Base-by-base conservation (phyloP, 495 filamentous ascomycete genomes). In the Penicillium lividum region DNA sequence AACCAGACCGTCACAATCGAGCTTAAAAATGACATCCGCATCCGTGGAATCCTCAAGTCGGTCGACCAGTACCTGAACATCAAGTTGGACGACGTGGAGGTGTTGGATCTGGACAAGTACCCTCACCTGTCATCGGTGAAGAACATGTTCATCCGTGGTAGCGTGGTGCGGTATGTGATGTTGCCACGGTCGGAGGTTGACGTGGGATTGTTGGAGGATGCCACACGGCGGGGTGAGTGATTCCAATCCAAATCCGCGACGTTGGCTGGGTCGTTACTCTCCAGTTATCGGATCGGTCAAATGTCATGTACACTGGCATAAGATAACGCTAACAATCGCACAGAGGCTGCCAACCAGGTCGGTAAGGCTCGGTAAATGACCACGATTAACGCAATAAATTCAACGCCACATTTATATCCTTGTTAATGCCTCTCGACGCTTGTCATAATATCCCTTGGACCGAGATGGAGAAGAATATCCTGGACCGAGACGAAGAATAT, bases 61-160 rank as follows among this genome's bases (percentile, higher is more conserved):
- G 94, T 98, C 61, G 94, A 98, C 73, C 95, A 98, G 73, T 98
- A 92, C 75, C 86, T 98, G 61, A 98, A 98, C 78, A 98, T 98
- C 79, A 98, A 98, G 78, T 84, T 98, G 38, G 93, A 98, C 69
- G 89, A 97, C 69, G 92, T 98, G 61, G 82, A 86, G 61, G 92
- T 97, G 15, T 77, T 95, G 31, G 94, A 98, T 51, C 90, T 98
- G 72, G 73, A 89, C 65, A 90, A 90, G 70, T 98, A 95, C 67
- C 95, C 94, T 25, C 94, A 98, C 72, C 73, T 98, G 68, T 87
- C 84, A 33, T 94, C 93, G n/a, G 92, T 96, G 56, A 96, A 95
- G 79, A 98, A 96, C 68, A 91, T 98, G 72, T 98, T 98, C 71
- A 98, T 98, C 68, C 84, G 94, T 65, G 94, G 94, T 7, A 96